A percentile compares a stretch with the other conserved stretches of the same genome.
phyloP scores from a whole-genome alignment of 2,329 filamentous ascomycete species.

The Phoma herbarum region DNA sequence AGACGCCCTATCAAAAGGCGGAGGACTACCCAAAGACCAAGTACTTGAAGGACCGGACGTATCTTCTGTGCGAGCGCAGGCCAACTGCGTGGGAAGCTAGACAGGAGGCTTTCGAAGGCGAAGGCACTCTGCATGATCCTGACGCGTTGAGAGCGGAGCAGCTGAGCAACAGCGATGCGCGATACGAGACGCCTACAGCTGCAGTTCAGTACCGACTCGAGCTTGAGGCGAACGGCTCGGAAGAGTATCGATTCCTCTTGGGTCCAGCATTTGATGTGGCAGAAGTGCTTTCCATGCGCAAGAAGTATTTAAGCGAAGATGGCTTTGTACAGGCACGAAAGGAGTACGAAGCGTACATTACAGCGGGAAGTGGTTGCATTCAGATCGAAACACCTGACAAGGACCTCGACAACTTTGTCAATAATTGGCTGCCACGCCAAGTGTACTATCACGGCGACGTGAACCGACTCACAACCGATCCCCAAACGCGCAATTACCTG shows the following conservation, averaged over 20 bases:
- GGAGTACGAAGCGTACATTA: slow-evolving; percentile 63
- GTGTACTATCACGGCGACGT: slow-evolving; percentile 68
- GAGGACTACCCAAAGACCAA: slow-evolving; percentile 67
- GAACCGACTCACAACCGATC: slow-evolving; percentile 66
- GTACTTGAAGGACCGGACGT: slow-evolving; percentile 65
- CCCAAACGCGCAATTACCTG: slow-evolving; percentile 67
- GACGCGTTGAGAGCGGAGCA: slow-evolving; percentile 53
- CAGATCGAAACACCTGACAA: slow-evolving; percentile 64
- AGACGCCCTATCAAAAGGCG: slow-evolving; percentile 66
- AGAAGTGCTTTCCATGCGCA: slow-evolving; percentile 58
- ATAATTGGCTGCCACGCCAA: slow-evolving; percentile 67
- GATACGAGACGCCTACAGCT: slow-evolving; percentile 65
- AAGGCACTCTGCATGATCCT: slow-evolving; percentile 64
- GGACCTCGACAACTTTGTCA: slow-evolving; percentile 65
- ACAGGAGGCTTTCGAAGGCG: slow-evolving; percentile 64
- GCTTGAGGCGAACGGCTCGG: slow-evolving; percentile 53
- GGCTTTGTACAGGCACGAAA: slow-evolving; percentile 58
- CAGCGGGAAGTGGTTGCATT: slow-evolving; percentile 61
- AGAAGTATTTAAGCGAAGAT: slow-evolving; percentile 60
- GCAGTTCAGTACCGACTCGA: slow-evolving; percentile 62
- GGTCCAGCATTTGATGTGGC: slow-evolving; percentile 63
- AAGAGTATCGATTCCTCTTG: slow-evolving; percentile 64
- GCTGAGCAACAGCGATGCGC: slow-evolving; percentile 59
- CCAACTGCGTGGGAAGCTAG: slow-evolving; percentile 64
- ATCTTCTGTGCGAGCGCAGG: slow-evolving; percentile 62